Percentiles rank a stretch among this genome's conserved stretches.
Evolutionary conservation across 139 green algal genomes (phyloP).

Genomic region (Monoraphidium neglectum): DNA sequence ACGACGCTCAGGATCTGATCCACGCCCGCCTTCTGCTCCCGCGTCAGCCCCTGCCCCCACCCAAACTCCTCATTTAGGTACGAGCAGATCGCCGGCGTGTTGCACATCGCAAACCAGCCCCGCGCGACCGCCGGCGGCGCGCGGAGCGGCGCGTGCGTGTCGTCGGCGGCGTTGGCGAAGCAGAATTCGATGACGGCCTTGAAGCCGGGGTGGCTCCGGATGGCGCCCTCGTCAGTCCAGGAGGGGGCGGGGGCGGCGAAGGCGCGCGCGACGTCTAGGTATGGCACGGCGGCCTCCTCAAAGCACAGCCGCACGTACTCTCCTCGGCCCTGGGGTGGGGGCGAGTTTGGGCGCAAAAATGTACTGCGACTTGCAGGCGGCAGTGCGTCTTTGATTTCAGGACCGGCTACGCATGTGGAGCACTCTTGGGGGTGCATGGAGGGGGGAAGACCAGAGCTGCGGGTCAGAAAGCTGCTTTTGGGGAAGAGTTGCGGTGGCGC

Average conservation of each 20-base stretch:
- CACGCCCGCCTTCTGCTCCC: neutral
- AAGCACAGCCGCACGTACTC: slow-evolving; percentile 50
- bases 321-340: too few relatives aligned
- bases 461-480: too few relatives aligned
- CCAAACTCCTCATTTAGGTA: neutral
- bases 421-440: too few relatives aligned
- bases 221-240: neutral
- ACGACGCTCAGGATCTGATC: neutral
- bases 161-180: slow-evolving; percentile 15
- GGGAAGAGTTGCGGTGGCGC: too few relatives aligned
- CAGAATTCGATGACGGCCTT: slow-evolving; percentile 31
- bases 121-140: too few relatives aligned
- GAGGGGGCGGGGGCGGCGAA: neutral
- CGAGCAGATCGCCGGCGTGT: neutral
- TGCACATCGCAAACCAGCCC: neutral
- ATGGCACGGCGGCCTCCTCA: slow-evolving; percentile 44
- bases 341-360: too few relatives aligned
- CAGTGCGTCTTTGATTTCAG: too few relatives aligned
- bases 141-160: too few relatives aligned
- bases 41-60: too few relatives aligned
- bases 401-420: too few relatives aligned
- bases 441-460: too few relatives aligned
- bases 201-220: slow-evolving; percentile 21
- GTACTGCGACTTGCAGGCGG: too few relatives aligned
- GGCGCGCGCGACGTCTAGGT: slow-evolving; percentile 30